These are phyloP conservation scores for Circinella minor DNA, from an alignment of 371 early-diverging fungal genomes.

Conservation along the genomic window DNA sequence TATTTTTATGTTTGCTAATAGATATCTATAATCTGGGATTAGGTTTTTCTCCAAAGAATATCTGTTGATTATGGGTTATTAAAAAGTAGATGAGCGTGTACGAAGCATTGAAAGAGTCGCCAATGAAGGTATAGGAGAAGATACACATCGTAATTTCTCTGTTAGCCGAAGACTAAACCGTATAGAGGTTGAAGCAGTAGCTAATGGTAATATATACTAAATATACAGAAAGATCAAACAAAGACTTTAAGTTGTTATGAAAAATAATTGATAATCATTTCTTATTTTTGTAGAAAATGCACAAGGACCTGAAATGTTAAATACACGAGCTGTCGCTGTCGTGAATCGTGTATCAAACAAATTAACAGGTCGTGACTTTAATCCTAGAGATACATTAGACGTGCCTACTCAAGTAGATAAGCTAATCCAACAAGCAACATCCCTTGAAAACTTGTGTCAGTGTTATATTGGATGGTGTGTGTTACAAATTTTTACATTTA, in stretches of 20 bases:
- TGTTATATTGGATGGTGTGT: slow-evolving; percentile 95
- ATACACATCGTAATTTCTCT: slow-evolving; percentile 49
- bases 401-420: slow-evolving; percentile 90
- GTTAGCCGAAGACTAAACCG: slow-evolving; percentile 53
- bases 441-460: slow-evolving; percentile 93
- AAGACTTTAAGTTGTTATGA: no score
- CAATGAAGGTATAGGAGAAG: slow-evolving; percentile 47
- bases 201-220: slow-evolving; percentile 40
- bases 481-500: no score
- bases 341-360: slow-evolving; percentile 77
- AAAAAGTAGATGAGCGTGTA: slow-evolving; percentile 39
- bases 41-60: no score
- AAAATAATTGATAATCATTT: no score
- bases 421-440: slow-evolving; percentile 94
- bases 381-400: slow-evolving; percentile 79
- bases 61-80: neutral
- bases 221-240: neutral
- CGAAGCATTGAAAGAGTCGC: slow-evolving; percentile 43
- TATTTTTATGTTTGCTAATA: no score
- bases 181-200: slow-evolving; percentile 54
- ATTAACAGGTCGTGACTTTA: slow-evolving; percentile 92
- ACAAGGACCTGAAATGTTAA: slow-evolving; percentile 53
- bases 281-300: slow-evolving; percentile 36
- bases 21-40: no score
- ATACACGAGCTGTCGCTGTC: slow-evolving; percentile 64